Evolutionary conservation across 2,329 filamentous ascomycete species (phyloP).

Genomic region (Pseudofabraea citricarpa): DNA sequence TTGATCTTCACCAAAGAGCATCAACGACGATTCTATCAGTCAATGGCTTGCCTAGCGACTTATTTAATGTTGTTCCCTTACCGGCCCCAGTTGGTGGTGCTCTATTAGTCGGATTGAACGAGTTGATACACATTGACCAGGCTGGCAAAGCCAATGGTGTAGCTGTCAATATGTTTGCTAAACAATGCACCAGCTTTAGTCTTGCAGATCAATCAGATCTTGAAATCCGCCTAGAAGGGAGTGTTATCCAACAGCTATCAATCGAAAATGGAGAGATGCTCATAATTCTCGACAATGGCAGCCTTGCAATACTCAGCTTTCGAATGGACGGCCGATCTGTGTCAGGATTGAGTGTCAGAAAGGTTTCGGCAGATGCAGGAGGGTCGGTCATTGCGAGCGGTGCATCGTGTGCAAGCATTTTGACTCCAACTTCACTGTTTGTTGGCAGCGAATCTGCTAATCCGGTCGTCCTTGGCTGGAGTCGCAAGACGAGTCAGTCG

Average conservation of each 20-base stretch:
- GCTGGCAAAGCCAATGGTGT: constrained; percentile 90
- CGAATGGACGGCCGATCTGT: constrained; percentile 87
- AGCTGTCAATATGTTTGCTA: constrained; percentile 86
- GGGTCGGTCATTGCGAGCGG: constrained; percentile 56
- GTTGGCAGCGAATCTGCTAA: constrained; percentile 81
- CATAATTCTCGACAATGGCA: constrained; percentile 73
- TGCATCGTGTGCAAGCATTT: constrained; percentile 63
- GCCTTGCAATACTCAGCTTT: constrained; percentile 72
- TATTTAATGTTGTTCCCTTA: constrained; percentile 76
- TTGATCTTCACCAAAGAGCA: constrained; percentile 88
- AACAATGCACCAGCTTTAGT: constrained; percentile 74
- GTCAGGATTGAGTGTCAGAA: constrained; percentile 72
- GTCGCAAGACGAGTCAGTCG: constrained; percentile 54
- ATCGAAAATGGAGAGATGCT: constrained; percentile 77
- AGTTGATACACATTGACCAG: constrained; percentile 93
- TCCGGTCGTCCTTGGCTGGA: constrained; percentile 78
- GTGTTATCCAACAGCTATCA: constrained; percentile 70
- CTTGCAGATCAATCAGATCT: constrained; percentile 83
- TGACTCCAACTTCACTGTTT: constrained; percentile 71
- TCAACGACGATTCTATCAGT: constrained; percentile 92
- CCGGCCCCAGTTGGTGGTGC: constrained; percentile 85
- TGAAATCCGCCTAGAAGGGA: constrained; percentile 74
- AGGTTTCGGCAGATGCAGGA: constrained; percentile 58
- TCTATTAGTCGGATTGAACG: constrained; percentile 80
- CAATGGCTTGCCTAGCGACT: constrained; percentile 76